Evolutionary conservation across 1,284 basidiomycete species (phyloP).

Genomic region (Flammula alnicola): DNA sequence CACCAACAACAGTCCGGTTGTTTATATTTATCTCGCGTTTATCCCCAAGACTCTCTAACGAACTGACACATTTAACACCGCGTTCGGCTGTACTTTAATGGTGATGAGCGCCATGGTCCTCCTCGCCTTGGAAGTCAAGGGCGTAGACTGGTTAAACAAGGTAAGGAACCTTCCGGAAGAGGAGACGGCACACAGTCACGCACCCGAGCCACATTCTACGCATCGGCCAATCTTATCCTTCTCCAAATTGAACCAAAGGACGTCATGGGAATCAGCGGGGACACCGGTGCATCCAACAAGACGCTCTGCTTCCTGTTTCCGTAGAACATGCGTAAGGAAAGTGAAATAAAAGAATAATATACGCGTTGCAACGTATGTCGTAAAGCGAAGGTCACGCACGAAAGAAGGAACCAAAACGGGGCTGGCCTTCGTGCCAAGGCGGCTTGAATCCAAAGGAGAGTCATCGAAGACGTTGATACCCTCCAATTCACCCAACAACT

Average conservation of each 20-base stretch:
- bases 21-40: constrained; percentile 26
- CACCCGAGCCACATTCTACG: constrained; percentile 90
- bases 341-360: constrained; percentile 3
- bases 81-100: constrained; percentile 30
- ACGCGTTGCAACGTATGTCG: background rate
- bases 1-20: constrained; percentile 11
- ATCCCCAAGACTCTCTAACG: constrained; percentile 20
- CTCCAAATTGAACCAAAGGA: constrained; percentile 80
- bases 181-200: constrained; percentile 28
- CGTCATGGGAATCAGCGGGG: constrained; percentile 91
- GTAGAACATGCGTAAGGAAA: constrained; percentile 4
- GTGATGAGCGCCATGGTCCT: constrained; percentile 47
- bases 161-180: constrained; percentile 11
- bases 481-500: constrained; percentile 88
- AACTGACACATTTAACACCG: constrained; percentile 13
- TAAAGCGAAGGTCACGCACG: constrained; percentile 54
- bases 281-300: constrained; percentile 91
- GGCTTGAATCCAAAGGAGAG: constrained; percentile 83
- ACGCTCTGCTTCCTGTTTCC: constrained; percentile 72
- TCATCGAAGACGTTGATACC: constrained; percentile 93
- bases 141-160: constrained; percentile 49
- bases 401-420: constrained; percentile 89
- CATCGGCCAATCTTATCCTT: constrained; percentile 78
- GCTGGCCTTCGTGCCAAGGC: constrained; percentile 87
- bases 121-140: constrained; percentile 61